These are phyloP conservation scores for Paxillus ammoniavirescens DNA, from an alignment of 768 basidiomycete species.

Conservation along the genomic window DNA sequence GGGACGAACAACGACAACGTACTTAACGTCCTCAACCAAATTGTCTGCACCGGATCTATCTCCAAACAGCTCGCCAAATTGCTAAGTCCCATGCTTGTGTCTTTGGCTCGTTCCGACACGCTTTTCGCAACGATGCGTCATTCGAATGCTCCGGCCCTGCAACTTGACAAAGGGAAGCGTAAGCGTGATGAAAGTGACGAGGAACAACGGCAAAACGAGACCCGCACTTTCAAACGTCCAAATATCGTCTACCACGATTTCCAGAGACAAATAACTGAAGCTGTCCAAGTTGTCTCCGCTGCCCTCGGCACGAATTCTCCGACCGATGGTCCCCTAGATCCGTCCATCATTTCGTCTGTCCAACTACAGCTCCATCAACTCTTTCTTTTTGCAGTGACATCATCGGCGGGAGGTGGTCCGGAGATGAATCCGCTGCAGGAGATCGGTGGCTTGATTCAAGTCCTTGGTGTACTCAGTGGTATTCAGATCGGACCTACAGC, in stretches of 20 bases:
- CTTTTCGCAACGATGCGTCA: slow-evolving; percentile 66
- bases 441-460: slow-evolving; percentile 78
- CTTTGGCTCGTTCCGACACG: slow-evolving; percentile 60
- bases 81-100: slow-evolving; percentile 61
- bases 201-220: slow-evolving; percentile 26
- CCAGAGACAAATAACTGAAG: slow-evolving; percentile 56
- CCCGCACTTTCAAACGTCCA: slow-evolving; percentile 43
- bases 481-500: slow-evolving; percentile 57
- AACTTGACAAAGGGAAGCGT: slow-evolving; percentile 72
- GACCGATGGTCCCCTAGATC: slow-evolving; percentile 46
- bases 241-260: slow-evolving; percentile 46
- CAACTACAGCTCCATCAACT: slow-evolving; percentile 73
- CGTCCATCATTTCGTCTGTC: slow-evolving; percentile 64
- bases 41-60: slow-evolving; percentile 46
- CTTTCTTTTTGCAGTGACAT: slow-evolving; percentile 77
- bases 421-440: slow-evolving; percentile 66
- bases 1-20: slow-evolving; percentile 45
- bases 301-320: slow-evolving; percentile 41
- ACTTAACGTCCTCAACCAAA: slow-evolving; percentile 52
- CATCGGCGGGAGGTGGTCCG: slow-evolving; percentile 50
- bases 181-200: slow-evolving; percentile 57
- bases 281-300: slow-evolving; percentile 54
- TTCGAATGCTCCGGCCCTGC: slow-evolving; percentile 59
- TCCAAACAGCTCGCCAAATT: slow-evolving; percentile 52
- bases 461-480: slow-evolving; percentile 76